Percentiles rank a stretch among this genome's conserved stretches.
These are phyloP conservation scores for Trichosporon asahii DNA, from an alignment of 1,284 basidiomycete species.

Conservation along the genomic window DNA sequence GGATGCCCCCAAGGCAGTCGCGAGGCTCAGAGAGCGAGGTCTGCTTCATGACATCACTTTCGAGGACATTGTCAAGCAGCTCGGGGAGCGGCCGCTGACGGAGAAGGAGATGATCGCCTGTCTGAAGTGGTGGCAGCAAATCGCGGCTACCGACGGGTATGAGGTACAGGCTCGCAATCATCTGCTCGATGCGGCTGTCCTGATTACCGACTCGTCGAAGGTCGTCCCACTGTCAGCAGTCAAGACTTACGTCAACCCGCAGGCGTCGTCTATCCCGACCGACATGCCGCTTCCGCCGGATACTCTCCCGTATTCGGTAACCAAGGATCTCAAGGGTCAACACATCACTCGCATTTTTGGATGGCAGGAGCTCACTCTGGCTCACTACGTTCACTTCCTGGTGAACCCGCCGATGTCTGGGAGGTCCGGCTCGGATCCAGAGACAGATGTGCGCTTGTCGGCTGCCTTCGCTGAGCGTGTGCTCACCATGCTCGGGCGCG, in stretches of 20 bases:
- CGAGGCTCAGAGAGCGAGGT: constrained; percentile 62
- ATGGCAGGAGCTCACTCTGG: constrained; percentile 75
- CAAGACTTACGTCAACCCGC: constrained; percentile 70
- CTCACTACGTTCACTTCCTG: constrained; percentile 73
- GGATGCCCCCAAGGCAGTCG: constrained; percentile 65
- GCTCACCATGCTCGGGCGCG: constrained; percentile 65
- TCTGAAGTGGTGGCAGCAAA: constrained; percentile 81
- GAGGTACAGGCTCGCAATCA: constrained; percentile 55
- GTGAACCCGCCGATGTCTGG: constrained; percentile 56
- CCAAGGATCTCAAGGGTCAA: constrained; percentile 61
- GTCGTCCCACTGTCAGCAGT: constrained; percentile 69
- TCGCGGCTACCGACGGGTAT: constrained; percentile 58
- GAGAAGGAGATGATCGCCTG: constrained; percentile 76
- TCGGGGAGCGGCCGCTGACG: constrained; percentile 67
- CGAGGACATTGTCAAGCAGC: constrained; percentile 77
- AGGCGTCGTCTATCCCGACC: constrained; percentile 65
- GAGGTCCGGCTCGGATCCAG: constrained; percentile 47
- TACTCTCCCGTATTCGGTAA: constrained; percentile 69
- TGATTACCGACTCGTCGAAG: constrained; percentile 55
- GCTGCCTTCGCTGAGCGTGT: constrained; percentile 79
- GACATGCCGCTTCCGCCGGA: constrained; percentile 78
- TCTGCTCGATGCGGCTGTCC: constrained; percentile 67
- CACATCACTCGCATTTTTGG: constrained; percentile 63
- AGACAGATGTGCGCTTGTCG: constrained; percentile 67
- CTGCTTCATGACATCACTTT: constrained; percentile 81